Evolutionary conservation across 306 rosid genomes (phyloP).

Genomic region (Boehmeria nivea): DNA sequence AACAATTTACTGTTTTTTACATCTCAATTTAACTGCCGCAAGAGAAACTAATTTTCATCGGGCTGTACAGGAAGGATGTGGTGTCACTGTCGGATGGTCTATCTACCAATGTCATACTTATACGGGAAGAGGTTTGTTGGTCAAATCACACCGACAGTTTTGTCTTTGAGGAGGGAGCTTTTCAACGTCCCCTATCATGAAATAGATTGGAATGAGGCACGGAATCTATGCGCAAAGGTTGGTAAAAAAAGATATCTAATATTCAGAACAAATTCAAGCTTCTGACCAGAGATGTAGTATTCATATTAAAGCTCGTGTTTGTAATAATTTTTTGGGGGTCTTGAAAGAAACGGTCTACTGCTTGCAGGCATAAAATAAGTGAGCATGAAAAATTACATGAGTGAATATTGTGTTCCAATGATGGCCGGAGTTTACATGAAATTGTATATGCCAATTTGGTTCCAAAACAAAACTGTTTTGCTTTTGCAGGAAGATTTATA

Average conservation of each 20-base stretch:
- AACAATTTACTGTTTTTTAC: no score
- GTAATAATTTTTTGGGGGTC: no score
- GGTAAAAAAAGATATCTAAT: slow-evolving; percentile 20
- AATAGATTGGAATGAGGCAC: slow-evolving; percentile 73
- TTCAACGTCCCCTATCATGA: slow-evolving; percentile 62
- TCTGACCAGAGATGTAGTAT: slow-evolving; percentile 29
- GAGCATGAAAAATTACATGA: background rate
- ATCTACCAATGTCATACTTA: slow-evolving; percentile 88
- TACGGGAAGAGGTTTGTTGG: slow-evolving; percentile 93
- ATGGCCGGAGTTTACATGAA: background rate
- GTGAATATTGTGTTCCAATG: background rate
- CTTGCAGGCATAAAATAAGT: background rate
- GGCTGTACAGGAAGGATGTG: slow-evolving; percentile 82
- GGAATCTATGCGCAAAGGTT: slow-evolving; percentile 87
- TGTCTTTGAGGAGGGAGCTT: slow-evolving; percentile 80
- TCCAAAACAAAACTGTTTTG: slow-evolving; percentile 22
- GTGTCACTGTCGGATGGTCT: slow-evolving; percentile 97
- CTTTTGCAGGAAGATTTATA: slow-evolving; percentile 77
- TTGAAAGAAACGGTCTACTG: no score
- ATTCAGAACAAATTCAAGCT: background rate
- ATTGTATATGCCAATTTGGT: slow-evolving; percentile 14
- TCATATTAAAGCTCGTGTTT: no score
- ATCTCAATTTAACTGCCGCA: slow-evolving; percentile 1
- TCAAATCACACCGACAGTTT: slow-evolving; percentile 65
- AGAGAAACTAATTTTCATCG: slow-evolving; percentile 8